Conservation (phyloP, 805 yeast species). For the Starmera dryadoides region DNA sequence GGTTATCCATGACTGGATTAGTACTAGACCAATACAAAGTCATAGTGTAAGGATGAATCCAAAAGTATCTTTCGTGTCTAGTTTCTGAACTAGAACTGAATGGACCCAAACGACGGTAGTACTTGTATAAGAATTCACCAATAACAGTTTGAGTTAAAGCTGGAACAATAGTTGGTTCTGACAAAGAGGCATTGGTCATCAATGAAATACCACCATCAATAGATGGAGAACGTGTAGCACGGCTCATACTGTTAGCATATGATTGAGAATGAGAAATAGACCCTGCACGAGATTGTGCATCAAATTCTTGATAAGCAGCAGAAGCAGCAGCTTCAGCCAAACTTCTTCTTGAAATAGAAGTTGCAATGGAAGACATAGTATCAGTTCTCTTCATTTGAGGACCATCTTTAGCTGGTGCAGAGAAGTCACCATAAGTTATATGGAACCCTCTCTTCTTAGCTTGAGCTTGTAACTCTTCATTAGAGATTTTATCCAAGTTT, state of each 20-base stretch:
- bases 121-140: slow-evolving; percentile 86
- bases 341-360: slow-evolving; percentile 17
- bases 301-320: slow-evolving; percentile 22
- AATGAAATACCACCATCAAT: slow-evolving; percentile 28
- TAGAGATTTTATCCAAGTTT: slow-evolving; percentile 36
- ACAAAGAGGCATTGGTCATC: slow-evolving; percentile 55
- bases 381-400: slow-evolving; percentile 11
- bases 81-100: slow-evolving; percentile 64
- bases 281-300: slow-evolving; percentile 13
- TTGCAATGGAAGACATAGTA: slow-evolving; percentile 16
- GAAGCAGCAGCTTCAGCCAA: slow-evolving; percentile 22
- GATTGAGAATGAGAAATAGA: slow-evolving; percentile 9
- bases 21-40: slow-evolving; percentile 84
- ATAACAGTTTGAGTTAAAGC: slow-evolving; percentile 89
- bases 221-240: slow-evolving; percentile 17
- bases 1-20: slow-evolving; percentile 70
- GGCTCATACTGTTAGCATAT: slow-evolving; percentile 11
- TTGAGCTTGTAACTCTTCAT: slow-evolving; percentile 36
- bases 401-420: slow-evolving; percentile 9
- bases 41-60: slow-evolving; percentile 93
- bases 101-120: slow-evolving; percentile 72
- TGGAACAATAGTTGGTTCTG: slow-evolving; percentile 68
- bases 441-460: slow-evolving; percentile 44
- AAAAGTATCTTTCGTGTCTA: slow-evolving; percentile 87
- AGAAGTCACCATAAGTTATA: slow-evolving; percentile 17